Conservation (phyloP, 2,329 filamentous ascomycete species). For the Aspergillus ochraceoroseus region DNA sequence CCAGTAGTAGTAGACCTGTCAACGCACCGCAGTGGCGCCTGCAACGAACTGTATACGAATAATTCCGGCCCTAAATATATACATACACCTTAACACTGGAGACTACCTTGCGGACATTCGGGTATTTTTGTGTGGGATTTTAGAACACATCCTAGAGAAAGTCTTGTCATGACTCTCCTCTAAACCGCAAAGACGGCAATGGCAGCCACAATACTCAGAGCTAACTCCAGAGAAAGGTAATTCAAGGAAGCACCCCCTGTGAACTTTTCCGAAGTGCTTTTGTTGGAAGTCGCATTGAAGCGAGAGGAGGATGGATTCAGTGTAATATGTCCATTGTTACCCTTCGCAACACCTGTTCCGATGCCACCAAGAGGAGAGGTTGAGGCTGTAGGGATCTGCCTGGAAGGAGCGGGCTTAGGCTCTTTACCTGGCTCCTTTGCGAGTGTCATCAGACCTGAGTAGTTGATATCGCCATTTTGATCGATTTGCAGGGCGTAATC, state of each 20-base stretch:
- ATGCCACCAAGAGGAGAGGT: conserved; percentile 14
- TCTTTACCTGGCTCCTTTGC: conserved; percentile 29
- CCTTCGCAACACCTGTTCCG: conserved; percentile 12
- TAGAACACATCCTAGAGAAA: too few relatives aligned
- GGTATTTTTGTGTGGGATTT: background rate
- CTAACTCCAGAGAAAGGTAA: conserved; percentile 13
- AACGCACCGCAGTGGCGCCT: background rate
- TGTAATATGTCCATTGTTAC: conserved; percentile 21
- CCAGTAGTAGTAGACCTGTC: background rate
- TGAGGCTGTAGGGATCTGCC: conserved; percentile 13
- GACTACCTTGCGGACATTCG: background rate
- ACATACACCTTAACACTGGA: conserved; percentile 1
- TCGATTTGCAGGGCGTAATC: conserved; percentile 58
- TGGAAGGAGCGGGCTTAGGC: background rate
- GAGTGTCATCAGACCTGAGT: conserved; percentile 50
- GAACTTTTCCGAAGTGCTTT: conserved; percentile 15
- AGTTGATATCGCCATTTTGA: conserved; percentile 52
- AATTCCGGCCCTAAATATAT: conserved; percentile 4
- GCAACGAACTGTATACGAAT: background rate
- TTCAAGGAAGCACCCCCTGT: conserved; percentile 16
- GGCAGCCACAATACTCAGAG: conserved; percentile 14
- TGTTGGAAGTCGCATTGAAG: conserved; percentile 14
- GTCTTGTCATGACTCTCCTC: background rate
- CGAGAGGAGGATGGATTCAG: conserved; percentile 11
- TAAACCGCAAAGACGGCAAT: conserved; percentile 1